These are phyloP conservation scores for Podosphaera xanthii DNA, from an alignment of 2,329 filamentous ascomycete genomes.

Conservation along the genomic window DNA sequence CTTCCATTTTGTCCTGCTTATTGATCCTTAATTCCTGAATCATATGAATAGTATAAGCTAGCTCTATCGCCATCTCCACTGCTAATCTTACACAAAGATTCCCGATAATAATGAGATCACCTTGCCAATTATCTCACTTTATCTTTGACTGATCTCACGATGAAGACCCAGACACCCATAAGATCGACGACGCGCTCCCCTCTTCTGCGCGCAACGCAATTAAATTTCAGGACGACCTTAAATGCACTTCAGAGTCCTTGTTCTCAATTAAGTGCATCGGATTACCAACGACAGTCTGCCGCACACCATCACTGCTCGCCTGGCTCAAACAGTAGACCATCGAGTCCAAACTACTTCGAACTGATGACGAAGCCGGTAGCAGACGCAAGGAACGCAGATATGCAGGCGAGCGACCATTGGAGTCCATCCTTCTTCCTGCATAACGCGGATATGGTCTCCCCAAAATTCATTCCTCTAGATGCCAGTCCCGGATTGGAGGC, in stretches of 20 bases:
- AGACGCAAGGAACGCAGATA: conserved; percentile 39
- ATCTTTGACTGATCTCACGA: conserved; percentile 3
- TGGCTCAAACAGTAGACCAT: conserved; percentile 18
- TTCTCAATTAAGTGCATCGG: conserved; percentile 9
- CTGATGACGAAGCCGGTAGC: conserved; percentile 39
- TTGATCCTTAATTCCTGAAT: no score
- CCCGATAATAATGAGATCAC: no score
- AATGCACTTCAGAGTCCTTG: conserved; percentile 6
- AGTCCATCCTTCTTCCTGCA: conserved; percentile 35
- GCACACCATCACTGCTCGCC: conserved; percentile 10
- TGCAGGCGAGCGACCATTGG: conserved; percentile 48
- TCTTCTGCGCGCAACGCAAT: conserved; percentile 9
- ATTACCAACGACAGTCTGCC: conserved; percentile 12
- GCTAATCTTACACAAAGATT: no score
- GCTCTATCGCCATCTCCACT: no score
- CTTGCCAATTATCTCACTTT: no score
- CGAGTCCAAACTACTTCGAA: conserved; percentile 76
- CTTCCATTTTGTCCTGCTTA: no score
- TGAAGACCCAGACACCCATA: conserved; percentile 13
- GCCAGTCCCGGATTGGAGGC: conserved; percentile 66
- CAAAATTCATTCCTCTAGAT: conserved; percentile 47
- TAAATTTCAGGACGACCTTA: conserved; percentile 9
- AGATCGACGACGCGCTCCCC: conserved; percentile 13
- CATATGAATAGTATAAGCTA: no score
- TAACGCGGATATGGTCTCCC: conserved; percentile 32